Conservation (phyloP, 2,329 filamentous ascomycete genomes). For the Ciborinia camelliae region DNA sequence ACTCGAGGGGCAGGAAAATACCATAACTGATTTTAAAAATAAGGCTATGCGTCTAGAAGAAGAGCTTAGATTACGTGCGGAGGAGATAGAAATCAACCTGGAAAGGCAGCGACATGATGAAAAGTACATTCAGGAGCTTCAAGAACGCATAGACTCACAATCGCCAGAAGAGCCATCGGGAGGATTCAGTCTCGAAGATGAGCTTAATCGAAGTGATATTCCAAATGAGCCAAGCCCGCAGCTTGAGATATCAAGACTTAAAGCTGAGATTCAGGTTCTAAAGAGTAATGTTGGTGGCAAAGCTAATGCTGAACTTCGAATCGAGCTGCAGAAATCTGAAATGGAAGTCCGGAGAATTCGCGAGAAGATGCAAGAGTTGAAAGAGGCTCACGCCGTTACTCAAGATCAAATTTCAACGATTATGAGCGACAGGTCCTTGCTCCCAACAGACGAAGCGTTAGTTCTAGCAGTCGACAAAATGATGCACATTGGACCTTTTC, state of each 20-base stretch:
- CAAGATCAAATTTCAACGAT: slow-evolving; percentile 57
- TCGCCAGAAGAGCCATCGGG: slow-evolving; percentile 26
- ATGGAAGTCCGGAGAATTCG: slow-evolving; percentile 51
- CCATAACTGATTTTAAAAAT: slow-evolving; percentile 42
- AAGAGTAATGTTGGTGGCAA: slow-evolving; percentile 52
- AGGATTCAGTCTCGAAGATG: slow-evolving; percentile 54
- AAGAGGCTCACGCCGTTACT: slow-evolving; percentile 55
- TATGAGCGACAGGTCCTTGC: slow-evolving; percentile 41
- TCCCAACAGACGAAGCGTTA: slow-evolving; percentile 53
- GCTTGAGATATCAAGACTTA: slow-evolving; percentile 54
- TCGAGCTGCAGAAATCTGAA: slow-evolving; percentile 54
- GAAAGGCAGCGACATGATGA: slow-evolving; percentile 45
- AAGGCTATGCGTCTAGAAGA: slow-evolving; percentile 43
- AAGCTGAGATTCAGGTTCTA: slow-evolving; percentile 59
- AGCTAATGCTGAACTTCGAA: slow-evolving; percentile 52
- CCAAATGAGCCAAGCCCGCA: slow-evolving; percentile 44
- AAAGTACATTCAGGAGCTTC: slow-evolving; percentile 36
- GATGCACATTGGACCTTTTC: slow-evolving; percentile 35
- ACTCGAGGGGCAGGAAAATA: slow-evolving; percentile 37
- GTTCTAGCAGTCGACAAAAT: slow-evolving; percentile 42
- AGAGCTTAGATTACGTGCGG: slow-evolving; percentile 38
- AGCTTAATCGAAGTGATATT: slow-evolving; percentile 46
- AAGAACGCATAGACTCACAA: slow-evolving; percentile 12
- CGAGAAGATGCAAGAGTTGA: slow-evolving; percentile 52
- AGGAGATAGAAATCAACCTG: slow-evolving; percentile 36